Evolutionary conservation across 352 stramenopile genomes (phyloP).

Genomic region (Phytophthora meadii): DNA sequence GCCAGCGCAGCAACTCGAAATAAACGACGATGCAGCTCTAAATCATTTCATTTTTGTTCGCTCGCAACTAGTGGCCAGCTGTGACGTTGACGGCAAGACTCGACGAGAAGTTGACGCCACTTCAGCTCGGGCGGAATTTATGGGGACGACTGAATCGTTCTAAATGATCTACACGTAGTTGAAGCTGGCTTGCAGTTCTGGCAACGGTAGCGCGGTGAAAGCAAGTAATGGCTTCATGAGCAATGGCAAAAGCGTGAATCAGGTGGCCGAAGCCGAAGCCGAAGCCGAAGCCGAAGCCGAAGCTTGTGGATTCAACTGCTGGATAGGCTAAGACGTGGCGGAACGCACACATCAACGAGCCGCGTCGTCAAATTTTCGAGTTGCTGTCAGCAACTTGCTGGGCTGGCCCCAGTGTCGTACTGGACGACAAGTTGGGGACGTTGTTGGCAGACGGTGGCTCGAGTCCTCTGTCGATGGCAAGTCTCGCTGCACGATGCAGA

Average conservation of each 20-base stretch:
- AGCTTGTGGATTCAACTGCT: too few relatives aligned
- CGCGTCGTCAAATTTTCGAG: not conserved
- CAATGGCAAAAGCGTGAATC: too few relatives aligned
- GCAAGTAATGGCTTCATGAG: not conserved
- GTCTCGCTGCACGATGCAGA: slow-evolving; percentile 10
- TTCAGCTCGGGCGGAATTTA: not conserved
- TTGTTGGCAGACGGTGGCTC: not conserved
- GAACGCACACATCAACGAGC: not conserved
- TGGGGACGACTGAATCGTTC: too few relatives aligned
- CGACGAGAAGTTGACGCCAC: not conserved
- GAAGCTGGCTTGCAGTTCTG: not conserved
- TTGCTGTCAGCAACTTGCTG: not conserved
- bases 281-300: too few relatives aligned
- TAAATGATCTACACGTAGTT: not conserved
- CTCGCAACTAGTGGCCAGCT: not conserved
- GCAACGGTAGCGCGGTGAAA: not conserved
- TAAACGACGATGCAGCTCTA: not conserved
- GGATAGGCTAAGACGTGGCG: too few relatives aligned
- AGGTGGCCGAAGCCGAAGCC: too few relatives aligned
- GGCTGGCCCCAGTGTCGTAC: slow-evolving; percentile 17
- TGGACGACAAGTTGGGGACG: not conserved
- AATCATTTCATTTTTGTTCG: slow-evolving; percentile 1
- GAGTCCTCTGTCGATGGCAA: not conserved
- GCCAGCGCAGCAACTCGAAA: slow-evolving; percentile 10
- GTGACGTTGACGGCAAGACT: not conserved